phyloP scores from a whole-genome alignment of 768 basidiomycete species.

The Rubroboletus pulcherrimus region DNA sequence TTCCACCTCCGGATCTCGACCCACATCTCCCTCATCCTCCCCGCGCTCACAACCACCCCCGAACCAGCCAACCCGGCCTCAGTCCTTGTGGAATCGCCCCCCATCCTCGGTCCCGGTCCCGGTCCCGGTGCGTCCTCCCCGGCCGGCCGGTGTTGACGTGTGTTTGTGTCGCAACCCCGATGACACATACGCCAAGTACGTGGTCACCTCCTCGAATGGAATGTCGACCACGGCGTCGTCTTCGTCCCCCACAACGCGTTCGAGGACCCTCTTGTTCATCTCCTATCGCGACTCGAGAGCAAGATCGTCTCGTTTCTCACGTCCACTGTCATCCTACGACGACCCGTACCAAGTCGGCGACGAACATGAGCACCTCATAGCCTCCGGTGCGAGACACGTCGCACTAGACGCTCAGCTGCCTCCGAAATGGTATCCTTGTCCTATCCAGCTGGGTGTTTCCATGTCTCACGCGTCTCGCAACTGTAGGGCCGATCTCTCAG shows the following conservation, averaged over 20 bases:
- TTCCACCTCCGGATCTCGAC: not conserved
- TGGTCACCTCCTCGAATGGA: slow-evolving; percentile 27
- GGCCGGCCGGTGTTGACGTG: slow-evolving; percentile 18
- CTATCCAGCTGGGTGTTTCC: not conserved
- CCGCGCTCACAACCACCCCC: not conserved
- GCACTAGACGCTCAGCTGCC: slow-evolving; percentile 62
- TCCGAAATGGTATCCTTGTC: slow-evolving; percentile 70
- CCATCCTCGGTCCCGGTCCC: not conserved
- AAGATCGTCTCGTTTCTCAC: slow-evolving; percentile 39
- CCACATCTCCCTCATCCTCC: not conserved
- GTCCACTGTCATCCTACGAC: slow-evolving; percentile 41
- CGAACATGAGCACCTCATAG: slow-evolving; percentile 67
- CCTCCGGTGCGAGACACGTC: slow-evolving; percentile 37
- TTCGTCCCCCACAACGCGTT: slow-evolving; percentile 61
- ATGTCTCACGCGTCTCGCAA: slow-evolving; percentile 16
- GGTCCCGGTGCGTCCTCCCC: not conserved
- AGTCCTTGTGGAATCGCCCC: not conserved
- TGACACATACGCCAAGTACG: slow-evolving; percentile 18
- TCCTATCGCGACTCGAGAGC: slow-evolving; percentile 83
- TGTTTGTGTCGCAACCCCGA: slow-evolving; percentile 18
- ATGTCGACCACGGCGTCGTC: slow-evolving; percentile 32
- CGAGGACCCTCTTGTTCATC: slow-evolving; percentile 88
- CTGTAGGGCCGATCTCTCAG: slow-evolving; percentile 85
- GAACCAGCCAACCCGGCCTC: not conserved
- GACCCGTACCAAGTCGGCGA: slow-evolving; percentile 44